Evolutionary conservation across 495 filamentous ascomycete species (phyloP), one percentile per base, ranked within the genome.

Genomic region (Talaromyces borbonicus): DNA sequence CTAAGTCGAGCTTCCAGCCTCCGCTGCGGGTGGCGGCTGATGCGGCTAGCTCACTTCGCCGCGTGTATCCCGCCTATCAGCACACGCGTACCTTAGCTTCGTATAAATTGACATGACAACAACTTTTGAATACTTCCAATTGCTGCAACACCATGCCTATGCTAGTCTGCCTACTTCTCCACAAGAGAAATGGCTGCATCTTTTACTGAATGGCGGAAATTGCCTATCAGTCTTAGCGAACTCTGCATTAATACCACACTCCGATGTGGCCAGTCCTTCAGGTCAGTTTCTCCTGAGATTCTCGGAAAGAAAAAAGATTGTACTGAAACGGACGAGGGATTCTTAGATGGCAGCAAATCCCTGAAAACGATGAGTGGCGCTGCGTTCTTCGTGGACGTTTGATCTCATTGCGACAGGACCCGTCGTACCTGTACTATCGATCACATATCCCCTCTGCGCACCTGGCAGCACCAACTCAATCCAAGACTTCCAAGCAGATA

Each of bases 171-270:
- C n/a, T n/a, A n/a, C n/a, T n/a, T n/a, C n/a, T n/a, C n/a, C n/a
- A n/a, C n/a, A n/a, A n/a, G n/a, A n/a, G n/a, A n/a, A 25, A 67
- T 59, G 51, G 60, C 67, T 31, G 41, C 51, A 15, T 46, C 51
- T 27, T 55, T 74, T 24, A 67, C 76, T 16, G 82, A 85, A 52
- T 95, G 89, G 87, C 75, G 74, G 36, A 88, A 84, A 66, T 72
- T 95, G 46, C 85, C 89, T 29, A 65, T 95, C 35, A 84, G 74
- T 50, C 66, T 93, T 20, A 72, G 77, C 22, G 90, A 96, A 58
- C 75, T 96, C 23, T 94, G 86, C 51, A 84, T 96, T 46, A 84
- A 93, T 55, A 96, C 90, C 0, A 93, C 87, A 0, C 68, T 96
- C 12, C 80, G 87, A 41, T 95, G 88, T 58, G 90, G 90, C 15